Evolutionary conservation across 176 grass and related monocot genomes (phyloP).

Genomic region (barley (Hordeum vulgare)): MorexV3_pseudomolecules_assembly NC_058518.1:385439773-385440272

Average conservation of each 20-base stretch:
- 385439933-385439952: not conserved
- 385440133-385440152: not conserved
- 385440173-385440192: not conserved
- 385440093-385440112: not conserved
- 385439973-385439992: not conserved
- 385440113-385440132: constrained; percentile 7
- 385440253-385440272: constrained; percentile 23
- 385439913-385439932: not conserved
- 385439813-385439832: constrained; percentile 1
- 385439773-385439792: constrained; percentile 11
- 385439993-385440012: constrained; percentile 16
- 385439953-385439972: constrained; percentile 2
- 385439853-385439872: not conserved
- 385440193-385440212: not conserved
- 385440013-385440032: constrained; percentile 39
- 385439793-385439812: constrained; percentile 29
- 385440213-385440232: not conserved
- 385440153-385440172: too few species aligned
- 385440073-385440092: not conserved
- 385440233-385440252: constrained; percentile 9
- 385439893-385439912: constrained; percentile 28
- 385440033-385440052: too few species aligned
- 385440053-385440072: not conserved
- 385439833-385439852: constrained; percentile 24
- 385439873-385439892: constrained; percentile 20